Base-by-base conservation (phyloP, 129 eudicot genomes). In the Pulicaria dysenterica region DNA sequence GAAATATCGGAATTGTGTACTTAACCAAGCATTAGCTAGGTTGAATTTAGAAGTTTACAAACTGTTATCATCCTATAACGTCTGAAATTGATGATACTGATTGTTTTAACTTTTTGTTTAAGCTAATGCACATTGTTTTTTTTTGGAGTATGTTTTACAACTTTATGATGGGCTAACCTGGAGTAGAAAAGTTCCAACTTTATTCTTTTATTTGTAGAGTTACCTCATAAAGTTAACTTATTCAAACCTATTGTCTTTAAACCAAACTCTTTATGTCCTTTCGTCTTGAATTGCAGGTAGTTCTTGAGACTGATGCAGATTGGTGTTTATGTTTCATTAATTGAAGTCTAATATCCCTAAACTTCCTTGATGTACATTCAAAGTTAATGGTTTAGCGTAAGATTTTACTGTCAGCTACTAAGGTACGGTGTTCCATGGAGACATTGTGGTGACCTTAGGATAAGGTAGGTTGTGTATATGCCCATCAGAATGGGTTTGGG, bases 401-500 rank as follows among this genome's bases (percentile, higher is more conserved):
- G 38, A 54, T 5, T 53, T 16, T 15, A 16, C 31, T 5, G 16
- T 53, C 3, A 36, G 59, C 37, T 16, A 54, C 4, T 54, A 16
- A 54, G 34, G 5, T 54, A 54, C 59, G 5, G 58, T 38, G 37
- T 17, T 54, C 14, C 9, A 73, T 60, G 61, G 60, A 73, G 59
- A 36, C 38, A 37, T 73, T 60, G 41, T 60, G 53, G 60, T 67
- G 69, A 67, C 24, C 10, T 55, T 45, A 42, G 9, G 54, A 62
- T 56, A 45, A 53, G n/a, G 34, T 34, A 65, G 70, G 69, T 39
- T 46, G 64, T 67, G 77, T 69, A 76, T 77, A 64, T 50, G 42
- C 40, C 47, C 41, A 66, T 31, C 37, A 68, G 67, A 48, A 90
- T 95, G 97, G 83, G 65, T 24, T 55, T 74, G 41, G 77, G 75